Percentiles rank a stretch among this genome's conserved stretches.
Conservation (phyloP, 1,284 basidiomycete genomes). For the Mycosarcoma maydis region DNA sequence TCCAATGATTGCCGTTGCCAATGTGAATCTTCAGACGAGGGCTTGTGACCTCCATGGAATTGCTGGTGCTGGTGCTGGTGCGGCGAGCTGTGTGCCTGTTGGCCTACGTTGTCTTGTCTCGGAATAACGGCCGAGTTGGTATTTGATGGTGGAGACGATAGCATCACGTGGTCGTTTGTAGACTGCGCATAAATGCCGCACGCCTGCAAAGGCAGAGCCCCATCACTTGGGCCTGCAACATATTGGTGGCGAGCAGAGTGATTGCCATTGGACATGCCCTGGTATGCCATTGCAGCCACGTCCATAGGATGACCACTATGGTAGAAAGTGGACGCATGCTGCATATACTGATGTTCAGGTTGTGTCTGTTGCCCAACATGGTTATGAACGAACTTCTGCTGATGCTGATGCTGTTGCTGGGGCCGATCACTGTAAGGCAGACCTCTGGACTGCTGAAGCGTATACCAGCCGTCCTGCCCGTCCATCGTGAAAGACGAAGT, state of each 20-base stretch:
- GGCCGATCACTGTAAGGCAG: slow-evolving; percentile 3
- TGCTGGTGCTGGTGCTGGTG: slow-evolving; percentile 8
- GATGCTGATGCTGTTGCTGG: slow-evolving; percentile 13
- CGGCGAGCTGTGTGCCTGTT: neutral
- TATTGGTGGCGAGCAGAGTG: slow-evolving; percentile 10
- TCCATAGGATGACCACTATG: neutral
- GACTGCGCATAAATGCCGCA: neutral
- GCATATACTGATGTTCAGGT: slow-evolving; percentile 14
- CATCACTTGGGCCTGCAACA: neutral
- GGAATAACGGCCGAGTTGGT: neutral
- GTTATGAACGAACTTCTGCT: neutral
- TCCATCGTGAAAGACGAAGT: slow-evolving; percentile 8
- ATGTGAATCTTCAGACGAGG: neutral
- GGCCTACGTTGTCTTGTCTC: slow-evolving; percentile 1
- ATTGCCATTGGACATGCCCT: neutral
- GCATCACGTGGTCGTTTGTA: neutral
- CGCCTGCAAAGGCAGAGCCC: neutral
- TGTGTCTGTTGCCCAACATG: slow-evolving; percentile 1
- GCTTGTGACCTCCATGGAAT: neutral
- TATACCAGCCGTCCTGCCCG: slow-evolving; percentile 30
- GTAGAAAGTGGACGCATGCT: slow-evolving; percentile 7
- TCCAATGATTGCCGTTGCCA: slow-evolving; percentile 6
- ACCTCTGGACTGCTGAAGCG: slow-evolving; percentile 12
- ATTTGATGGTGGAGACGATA: slow-evolving; percentile 4
- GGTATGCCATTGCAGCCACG: slow-evolving; percentile 4